Evolutionary conservation across 2,329 filamentous ascomycete species (phyloP).

Genomic region (Xylaria sp.): DNA sequence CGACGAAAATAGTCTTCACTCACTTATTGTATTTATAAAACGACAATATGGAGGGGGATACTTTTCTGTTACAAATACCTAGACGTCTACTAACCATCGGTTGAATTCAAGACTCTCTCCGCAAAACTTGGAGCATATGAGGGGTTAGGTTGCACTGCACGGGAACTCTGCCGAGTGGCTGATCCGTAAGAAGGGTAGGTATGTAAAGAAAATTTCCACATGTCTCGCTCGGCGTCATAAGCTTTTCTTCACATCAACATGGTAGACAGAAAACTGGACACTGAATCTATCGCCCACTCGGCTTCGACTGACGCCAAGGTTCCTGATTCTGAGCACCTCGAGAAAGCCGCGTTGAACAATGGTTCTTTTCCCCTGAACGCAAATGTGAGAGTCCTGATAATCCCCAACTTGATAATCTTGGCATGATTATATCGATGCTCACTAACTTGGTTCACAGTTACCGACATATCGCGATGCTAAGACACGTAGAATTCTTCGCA

Average conservation of each 20-base stretch:
- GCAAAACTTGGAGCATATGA: not conserved
- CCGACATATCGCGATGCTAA: slow-evolving; percentile 6
- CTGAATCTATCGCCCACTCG: not conserved
- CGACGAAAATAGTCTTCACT: not conserved
- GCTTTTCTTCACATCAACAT: not conserved
- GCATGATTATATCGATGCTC: not conserved
- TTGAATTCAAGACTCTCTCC: not conserved
- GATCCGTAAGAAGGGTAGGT: not conserved
- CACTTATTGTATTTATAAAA: not conserved
- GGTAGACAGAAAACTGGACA: not conserved
- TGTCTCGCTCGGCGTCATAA: not conserved
- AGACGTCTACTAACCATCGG: not conserved
- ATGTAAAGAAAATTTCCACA: not conserved
- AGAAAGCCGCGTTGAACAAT: not conserved
- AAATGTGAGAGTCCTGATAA: not conserved
- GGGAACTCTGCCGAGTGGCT: not conserved
- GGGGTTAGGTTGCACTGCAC: not conserved
- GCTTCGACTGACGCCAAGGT: not conserved
- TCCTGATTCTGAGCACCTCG: not conserved
- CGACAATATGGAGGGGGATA: not conserved
- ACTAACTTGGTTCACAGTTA: not conserved
- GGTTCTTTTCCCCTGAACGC: too few species aligned
- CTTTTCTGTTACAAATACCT: not conserved
- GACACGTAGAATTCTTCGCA: slow-evolving; percentile 9
- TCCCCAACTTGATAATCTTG: not conserved